Percentiles rank a stretch among this genome's conserved stretches.
These are phyloP conservation scores for Plasmodium cynomolgi DNA, from an alignment of 169 alveolate species.

Conservation along the genomic window DNA sequence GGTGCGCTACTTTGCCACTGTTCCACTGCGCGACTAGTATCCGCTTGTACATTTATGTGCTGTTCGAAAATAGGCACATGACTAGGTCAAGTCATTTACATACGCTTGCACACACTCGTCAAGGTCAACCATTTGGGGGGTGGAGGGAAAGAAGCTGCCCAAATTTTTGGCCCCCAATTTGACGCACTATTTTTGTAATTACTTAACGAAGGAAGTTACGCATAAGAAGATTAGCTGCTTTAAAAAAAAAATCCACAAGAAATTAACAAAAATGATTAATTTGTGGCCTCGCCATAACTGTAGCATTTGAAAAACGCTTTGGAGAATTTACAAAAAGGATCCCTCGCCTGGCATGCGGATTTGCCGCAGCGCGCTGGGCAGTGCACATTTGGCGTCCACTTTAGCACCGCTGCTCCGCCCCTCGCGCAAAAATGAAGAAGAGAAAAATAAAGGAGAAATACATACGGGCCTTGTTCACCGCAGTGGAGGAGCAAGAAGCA, in stretches of 20 bases:
- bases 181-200: not conserved
- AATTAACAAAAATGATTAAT: not conserved
- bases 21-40: not conserved
- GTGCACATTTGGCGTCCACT: not conserved
- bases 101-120: not conserved
- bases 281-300: not conserved
- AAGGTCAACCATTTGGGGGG: not conserved
- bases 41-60: not conserved
- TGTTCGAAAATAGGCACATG: not conserved
- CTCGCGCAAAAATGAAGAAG: constrained; percentile 14
- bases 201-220: not conserved
- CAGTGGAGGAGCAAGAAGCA: constrained; percentile 22
- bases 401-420: not conserved
- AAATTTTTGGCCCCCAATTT: not conserved
- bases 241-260: not conserved
- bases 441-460: constrained; percentile 40
- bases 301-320: not conserved
- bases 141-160: not conserved
- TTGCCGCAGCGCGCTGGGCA: not conserved
- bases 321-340: not conserved
- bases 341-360: not conserved
- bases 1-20: not conserved
- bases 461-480: constrained; percentile 19
- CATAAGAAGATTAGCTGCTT: not conserved
- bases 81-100: not conserved